phyloP scores from a whole-genome alignment of 2,329 filamentous ascomycete genomes.

The Arthroderma sp. region DNA sequence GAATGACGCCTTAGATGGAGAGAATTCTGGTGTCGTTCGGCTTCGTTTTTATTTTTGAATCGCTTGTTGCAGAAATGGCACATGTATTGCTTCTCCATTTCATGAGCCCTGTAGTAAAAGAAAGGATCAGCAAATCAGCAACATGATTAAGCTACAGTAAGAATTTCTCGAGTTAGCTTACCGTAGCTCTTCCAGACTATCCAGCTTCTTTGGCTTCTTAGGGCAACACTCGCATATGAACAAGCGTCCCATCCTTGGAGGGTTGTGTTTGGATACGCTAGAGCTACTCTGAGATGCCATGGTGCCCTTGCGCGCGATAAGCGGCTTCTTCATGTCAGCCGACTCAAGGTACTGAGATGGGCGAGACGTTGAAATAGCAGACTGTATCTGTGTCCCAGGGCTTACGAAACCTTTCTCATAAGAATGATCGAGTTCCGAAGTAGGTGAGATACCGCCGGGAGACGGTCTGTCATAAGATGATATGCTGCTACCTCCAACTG shows the following conservation, averaged over 20 bases:
- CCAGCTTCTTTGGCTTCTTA: slow-evolving; percentile 94
- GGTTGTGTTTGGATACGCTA: slow-evolving; percentile 21
- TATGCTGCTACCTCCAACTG: slow-evolving; percentile 48
- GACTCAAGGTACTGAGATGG: slow-evolving; percentile 22
- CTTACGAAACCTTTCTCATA: slow-evolving; percentile 39
- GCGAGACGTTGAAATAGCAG: slow-evolving; percentile 24
- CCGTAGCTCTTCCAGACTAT: slow-evolving; percentile 70
- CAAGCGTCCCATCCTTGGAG: slow-evolving; percentile 41
- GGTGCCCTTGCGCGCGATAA: slow-evolving; percentile 36
- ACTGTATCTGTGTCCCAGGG: slow-evolving; percentile 35
- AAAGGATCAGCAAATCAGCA: not conserved
- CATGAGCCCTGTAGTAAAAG: slow-evolving; percentile 39
- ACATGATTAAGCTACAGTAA: not conserved
- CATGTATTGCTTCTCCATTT: slow-evolving; percentile 91
- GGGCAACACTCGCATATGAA: slow-evolving; percentile 89
- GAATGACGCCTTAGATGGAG: slow-evolving; percentile 84
- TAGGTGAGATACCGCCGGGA: slow-evolving; percentile 46
- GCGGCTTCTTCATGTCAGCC: slow-evolving; percentile 28
- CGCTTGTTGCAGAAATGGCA: slow-evolving; percentile 86
- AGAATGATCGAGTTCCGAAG: slow-evolving; percentile 40
- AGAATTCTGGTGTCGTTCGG: slow-evolving; percentile 89
- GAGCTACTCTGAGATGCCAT: slow-evolving; percentile 19
- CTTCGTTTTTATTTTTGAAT: slow-evolving; percentile 99
- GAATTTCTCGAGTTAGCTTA: slow-evolving; percentile 35
- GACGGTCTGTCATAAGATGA: slow-evolving; percentile 49